These are phyloP conservation scores for Fusarium circinatum DNA, from an alignment of 2,329 filamentous ascomycete genomes.

Conservation along the genomic window DNA sequence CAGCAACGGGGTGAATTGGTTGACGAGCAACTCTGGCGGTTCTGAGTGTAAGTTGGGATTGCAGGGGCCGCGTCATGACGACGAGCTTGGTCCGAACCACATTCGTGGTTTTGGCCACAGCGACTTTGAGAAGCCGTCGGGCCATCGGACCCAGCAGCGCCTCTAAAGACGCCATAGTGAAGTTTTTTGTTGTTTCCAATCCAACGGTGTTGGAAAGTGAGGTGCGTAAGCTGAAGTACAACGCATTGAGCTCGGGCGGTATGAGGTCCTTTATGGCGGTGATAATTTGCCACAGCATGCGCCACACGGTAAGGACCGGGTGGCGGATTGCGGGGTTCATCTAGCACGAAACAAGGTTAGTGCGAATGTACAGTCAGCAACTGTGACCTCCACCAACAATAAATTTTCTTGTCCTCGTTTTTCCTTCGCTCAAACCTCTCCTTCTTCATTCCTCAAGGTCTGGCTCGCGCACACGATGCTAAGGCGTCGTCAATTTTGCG, in stretches of 20 bases:
- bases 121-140: constrained; percentile 64
- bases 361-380: constrained; percentile 35
- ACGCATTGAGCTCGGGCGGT: constrained; percentile 19
- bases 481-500: constrained; percentile 33
- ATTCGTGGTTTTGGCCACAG: constrained; percentile 62
- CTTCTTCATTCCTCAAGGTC: constrained; percentile 39
- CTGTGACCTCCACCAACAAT: constrained; percentile 38
- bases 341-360: constrained; percentile 41
- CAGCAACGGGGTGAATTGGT: constrained; percentile 63
- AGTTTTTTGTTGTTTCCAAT: constrained; percentile 37
- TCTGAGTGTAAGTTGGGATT: constrained; percentile 57
- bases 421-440: constrained; percentile 24
- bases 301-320: constrained; percentile 46
- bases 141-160: constrained; percentile 67
- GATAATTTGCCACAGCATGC: constrained; percentile 47
- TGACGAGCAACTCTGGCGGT: constrained; percentile 55
- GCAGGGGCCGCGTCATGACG: constrained; percentile 56
- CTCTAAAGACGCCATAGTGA: constrained; percentile 65
- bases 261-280: constrained; percentile 41
- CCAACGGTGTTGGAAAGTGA: constrained; percentile 34
- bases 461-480: constrained; percentile 33
- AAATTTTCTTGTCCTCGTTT: constrained; percentile 39
- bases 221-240: constrained; percentile 32
- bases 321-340: constrained; percentile 39
- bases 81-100: constrained; percentile 62